Evolutionary conservation across 1,139 yeast species (phyloP).

Genomic region (Candida pseudocylindracea): DNA sequence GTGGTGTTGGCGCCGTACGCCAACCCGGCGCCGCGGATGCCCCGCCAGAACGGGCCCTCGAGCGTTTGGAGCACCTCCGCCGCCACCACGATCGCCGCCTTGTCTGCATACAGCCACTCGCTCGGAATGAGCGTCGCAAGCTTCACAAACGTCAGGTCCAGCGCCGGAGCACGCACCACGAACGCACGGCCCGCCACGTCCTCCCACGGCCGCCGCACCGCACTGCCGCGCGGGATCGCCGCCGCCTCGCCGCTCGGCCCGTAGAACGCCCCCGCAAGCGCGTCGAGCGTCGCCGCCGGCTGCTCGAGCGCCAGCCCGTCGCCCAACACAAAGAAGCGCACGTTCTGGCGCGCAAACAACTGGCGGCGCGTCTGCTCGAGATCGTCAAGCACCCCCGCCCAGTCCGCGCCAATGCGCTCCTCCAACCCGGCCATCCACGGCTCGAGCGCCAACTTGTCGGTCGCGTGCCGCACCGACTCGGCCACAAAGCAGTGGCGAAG

Average conservation of each 20-base stretch:
- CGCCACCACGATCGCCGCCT: slow-evolving; percentile 50
- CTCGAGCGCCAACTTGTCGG: slow-evolving; percentile 47
- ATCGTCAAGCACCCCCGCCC: slow-evolving; percentile 20
- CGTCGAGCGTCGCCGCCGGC: slow-evolving; percentile 47
- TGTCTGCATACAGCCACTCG: slow-evolving; percentile 42
- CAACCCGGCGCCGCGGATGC: slow-evolving; percentile 84
- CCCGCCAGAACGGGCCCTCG: slow-evolving; percentile 97
- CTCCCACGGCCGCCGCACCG: slow-evolving; percentile 13
- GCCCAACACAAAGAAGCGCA: slow-evolving; percentile 54
- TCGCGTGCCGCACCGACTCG: slow-evolving; percentile 42
- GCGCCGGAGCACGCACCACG: slow-evolving; percentile 47
- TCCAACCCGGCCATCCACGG: slow-evolving; percentile 26
- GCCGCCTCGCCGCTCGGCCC: slow-evolving; percentile 2
- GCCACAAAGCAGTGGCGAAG: slow-evolving; percentile 28
- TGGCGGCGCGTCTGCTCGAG: slow-evolving; percentile 33
- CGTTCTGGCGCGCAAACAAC: slow-evolving; percentile 34
- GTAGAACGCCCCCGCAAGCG: slow-evolving; percentile 9
- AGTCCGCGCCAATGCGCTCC: slow-evolving; percentile 27
- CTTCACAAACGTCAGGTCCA: slow-evolving; percentile 21
- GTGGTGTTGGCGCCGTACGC: slow-evolving; percentile 68
- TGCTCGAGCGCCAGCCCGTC: slow-evolving; percentile 23
- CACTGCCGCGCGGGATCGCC: slow-evolving; percentile 26
- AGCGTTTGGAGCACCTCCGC: slow-evolving; percentile 63
- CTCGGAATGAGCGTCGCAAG: slow-evolving; percentile 40
- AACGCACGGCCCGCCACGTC: slow-evolving; percentile 54